Conservation (phyloP, 202 grass and related monocot genomes). For the Sporobolus alterniflorus region DNA sequence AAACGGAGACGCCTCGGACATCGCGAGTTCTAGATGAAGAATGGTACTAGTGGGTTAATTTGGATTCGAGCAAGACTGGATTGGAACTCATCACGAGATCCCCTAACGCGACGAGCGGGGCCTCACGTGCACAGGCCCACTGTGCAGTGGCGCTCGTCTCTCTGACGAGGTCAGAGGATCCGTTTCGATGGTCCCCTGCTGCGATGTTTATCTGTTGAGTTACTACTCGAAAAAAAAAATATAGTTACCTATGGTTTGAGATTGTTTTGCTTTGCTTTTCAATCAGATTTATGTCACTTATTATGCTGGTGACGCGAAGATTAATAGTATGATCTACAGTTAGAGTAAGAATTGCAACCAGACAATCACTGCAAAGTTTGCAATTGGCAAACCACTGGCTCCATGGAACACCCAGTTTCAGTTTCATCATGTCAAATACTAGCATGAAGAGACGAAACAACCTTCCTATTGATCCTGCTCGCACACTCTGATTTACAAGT, state of each 20-base stretch:
- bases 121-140: no score
- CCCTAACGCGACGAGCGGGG: no score
- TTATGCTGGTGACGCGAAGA: background rate
- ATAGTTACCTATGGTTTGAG: background rate
- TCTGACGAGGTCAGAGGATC: no score
- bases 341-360: background rate
- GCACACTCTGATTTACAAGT: slow-evolving; percentile 57
- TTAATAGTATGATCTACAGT: background rate
- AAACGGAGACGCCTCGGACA: slow-evolving; percentile 30
- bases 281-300: background rate
- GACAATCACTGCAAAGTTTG: background rate
- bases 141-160: no score
- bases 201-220: background rate
- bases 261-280: background rate
- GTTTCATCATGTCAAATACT: slow-evolving; percentile 11
- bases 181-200: no score
- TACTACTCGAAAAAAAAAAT: background rate
- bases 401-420: slow-evolving; percentile 6
- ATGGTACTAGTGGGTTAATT: background rate
- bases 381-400: background rate
- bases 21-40: slow-evolving; percentile 29
- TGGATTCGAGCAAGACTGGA: background rate
- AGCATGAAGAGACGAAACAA: slow-evolving; percentile 30
- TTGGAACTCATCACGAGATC: background rate
- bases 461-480: slow-evolving; percentile 26